These are phyloP conservation scores for Polyplosphaeria fusca DNA, from an alignment of 495 filamentous ascomycete genomes.

Conservation along the genomic window DNA sequence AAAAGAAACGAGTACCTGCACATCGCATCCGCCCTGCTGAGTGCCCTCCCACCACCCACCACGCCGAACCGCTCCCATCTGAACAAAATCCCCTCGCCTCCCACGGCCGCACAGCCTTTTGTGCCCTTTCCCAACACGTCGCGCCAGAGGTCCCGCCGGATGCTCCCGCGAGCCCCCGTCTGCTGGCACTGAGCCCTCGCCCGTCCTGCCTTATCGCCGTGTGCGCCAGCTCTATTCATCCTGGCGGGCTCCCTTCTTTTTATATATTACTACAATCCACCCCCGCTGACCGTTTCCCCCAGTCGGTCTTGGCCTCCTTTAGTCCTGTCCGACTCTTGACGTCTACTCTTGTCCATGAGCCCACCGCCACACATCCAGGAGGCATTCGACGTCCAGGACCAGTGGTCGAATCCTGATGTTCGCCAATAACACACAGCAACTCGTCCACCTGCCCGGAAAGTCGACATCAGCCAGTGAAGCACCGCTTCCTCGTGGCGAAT, in stretches of 20 bases:
- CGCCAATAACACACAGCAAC: conserved; percentile 21
- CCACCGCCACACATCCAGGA: conserved; percentile 15
- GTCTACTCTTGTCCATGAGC: conserved; percentile 25
- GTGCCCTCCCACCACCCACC: not conserved
- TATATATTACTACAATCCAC: conserved; percentile 22
- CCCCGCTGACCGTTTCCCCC: conserved; percentile 21
- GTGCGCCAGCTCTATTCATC: conserved; percentile 24
- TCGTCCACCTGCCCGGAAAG: conserved; percentile 34
- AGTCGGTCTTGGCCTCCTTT: not conserved
- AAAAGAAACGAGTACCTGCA: conserved; percentile 34
- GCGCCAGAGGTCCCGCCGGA: conserved; percentile 20
- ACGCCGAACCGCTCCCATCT: not conserved
- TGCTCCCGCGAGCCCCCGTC: conserved; percentile 30
- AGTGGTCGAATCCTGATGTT: conserved; percentile 32
- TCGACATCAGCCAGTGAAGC: conserved; percentile 19
- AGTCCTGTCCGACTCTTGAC: not conserved
- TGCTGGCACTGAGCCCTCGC: conserved; percentile 2
- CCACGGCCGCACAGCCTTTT: conserved; percentile 4
- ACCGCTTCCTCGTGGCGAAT: conserved; percentile 38
- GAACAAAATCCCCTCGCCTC: conserved; percentile 3
- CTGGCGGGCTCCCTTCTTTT: conserved; percentile 10
- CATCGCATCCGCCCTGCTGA: conserved; percentile 20
- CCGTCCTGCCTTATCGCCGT: conserved; percentile 18
- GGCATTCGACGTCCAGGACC: conserved; percentile 16
- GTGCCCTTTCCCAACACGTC: not conserved